Base-by-base conservation (phyloP, 129 eudicot species). In the Oenanthe sinensis region DNA sequence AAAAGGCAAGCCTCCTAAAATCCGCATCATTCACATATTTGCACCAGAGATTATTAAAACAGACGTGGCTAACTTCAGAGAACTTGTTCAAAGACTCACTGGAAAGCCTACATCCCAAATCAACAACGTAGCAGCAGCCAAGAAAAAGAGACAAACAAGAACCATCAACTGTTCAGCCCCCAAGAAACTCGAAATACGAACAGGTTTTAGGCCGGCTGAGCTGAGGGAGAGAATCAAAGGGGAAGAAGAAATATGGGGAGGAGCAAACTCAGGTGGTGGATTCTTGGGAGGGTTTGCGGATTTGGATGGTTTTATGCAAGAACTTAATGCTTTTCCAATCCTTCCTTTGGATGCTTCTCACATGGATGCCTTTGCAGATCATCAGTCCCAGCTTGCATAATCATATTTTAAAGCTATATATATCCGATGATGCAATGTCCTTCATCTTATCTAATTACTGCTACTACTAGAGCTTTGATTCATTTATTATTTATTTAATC, bases 31-130 rank as follows among this genome's bases (percentile, higher is more conserved):
- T 75, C 98, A 93, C 91, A 88, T 93, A 55, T 91, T 89, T 33
- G 97, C 98, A 71, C 98, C 98, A 0, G 98, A 93, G 84, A 89
- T 93, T 80, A 93, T 93, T 87, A 89, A 93, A 72, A 93, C 98
- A 12, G 98, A 91, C 80, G 97, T 85, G 0, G 96, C 85, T 0
- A 93, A 93, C 78, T 93, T 93, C 88, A 80, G 98, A 46, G 98
- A 93, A 65, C 82, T 93, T 39, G 98, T 91, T 9, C 97, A 93
- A 58, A 82, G 95, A 73, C 92, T 93, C 82, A 93, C 98, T 36
- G 98, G 98, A 30, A 93, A 93, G 77, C 96, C 98, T 0, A 70
- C 87, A 4, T 74, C 77, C 2, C 58, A 74, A 74, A 26, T 3
- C 86, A 88, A 14, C 17, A 81, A 6, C 55, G n/a, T n/a, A 43